Percentiles rank a stretch among this genome's conserved stretches.
Conservation (phyloP, 1,284 basidiomycete genomes). For the Ganoderma sinense region DNA sequence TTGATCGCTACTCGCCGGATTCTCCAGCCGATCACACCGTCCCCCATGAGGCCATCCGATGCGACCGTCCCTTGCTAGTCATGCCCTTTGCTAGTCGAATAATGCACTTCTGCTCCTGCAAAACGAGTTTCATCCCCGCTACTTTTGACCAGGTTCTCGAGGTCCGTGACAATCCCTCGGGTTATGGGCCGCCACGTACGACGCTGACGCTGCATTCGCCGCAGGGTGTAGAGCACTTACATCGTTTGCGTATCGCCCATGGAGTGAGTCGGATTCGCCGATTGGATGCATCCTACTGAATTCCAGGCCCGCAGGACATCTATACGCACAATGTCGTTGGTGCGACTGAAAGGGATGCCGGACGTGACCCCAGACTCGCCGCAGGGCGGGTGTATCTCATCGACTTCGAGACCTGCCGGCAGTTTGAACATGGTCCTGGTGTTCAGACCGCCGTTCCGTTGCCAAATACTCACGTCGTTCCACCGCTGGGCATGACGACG, state of each 20-base stretch:
- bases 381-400: neutral
- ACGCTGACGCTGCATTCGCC: neutral
- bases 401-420: neutral
- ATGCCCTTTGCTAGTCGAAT: neutral
- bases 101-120: neutral
- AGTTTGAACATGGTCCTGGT: neutral
- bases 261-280: neutral
- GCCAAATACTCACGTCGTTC: too few species aligned
- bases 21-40: neutral
- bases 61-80: neutral
- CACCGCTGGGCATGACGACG: neutral
- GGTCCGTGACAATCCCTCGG: neutral
- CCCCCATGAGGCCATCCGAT: neutral
- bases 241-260: neutral
- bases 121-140: neutral
- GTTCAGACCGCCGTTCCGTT: too few species aligned
- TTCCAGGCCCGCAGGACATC: neutral
- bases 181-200: neutral
- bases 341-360: neutral
- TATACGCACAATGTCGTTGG: neutral
- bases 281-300: neutral
- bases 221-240: neutral
- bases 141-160: neutral
- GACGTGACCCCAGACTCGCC: neutral
- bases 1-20: neutral